Evolutionary conservation across 2,329 filamentous ascomycete species (phyloP).

Genomic region (Colletotrichum sp.): DNA sequence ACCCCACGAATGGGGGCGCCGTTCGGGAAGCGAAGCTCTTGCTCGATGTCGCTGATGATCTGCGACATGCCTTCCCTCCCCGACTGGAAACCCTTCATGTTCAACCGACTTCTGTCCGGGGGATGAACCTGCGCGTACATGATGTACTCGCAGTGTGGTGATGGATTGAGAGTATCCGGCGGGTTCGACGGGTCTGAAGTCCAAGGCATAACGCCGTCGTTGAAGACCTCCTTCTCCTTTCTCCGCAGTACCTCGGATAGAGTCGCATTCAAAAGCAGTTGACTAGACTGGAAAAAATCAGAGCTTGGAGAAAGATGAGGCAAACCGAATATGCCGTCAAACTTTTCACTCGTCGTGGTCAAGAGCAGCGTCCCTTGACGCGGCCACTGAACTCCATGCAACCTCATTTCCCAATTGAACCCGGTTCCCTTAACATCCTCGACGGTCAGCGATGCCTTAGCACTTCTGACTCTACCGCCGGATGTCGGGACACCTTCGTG

Average conservation of each 20-base stretch:
- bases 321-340: slow-evolving; percentile 87
- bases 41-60: slow-evolving; percentile 61
- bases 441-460: slow-evolving; percentile 73
- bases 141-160: slow-evolving; percentile 87
- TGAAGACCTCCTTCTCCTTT: slow-evolving; percentile 61
- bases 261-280: slow-evolving; percentile 74
- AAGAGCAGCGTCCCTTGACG: slow-evolving; percentile 80
- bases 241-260: slow-evolving; percentile 70
- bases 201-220: slow-evolving; percentile 75
- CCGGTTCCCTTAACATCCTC: slow-evolving; percentile 74
- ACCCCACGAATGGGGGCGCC: slow-evolving; percentile 62
- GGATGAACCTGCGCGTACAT: slow-evolving; percentile 82
- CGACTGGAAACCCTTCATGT: slow-evolving; percentile 33
- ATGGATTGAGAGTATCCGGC: slow-evolving; percentile 61
- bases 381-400: slow-evolving; percentile 88
- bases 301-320: slow-evolving; percentile 76
- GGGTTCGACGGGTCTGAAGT: slow-evolving; percentile 69
- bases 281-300: slow-evolving; percentile 62
- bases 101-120: slow-evolving; percentile 42
- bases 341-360: slow-evolving; percentile 92
- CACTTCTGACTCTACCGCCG: slow-evolving; percentile 68
- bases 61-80: slow-evolving; percentile 37
- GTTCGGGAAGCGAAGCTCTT: slow-evolving; percentile 65
- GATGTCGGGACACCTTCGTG: slow-evolving; percentile 38
- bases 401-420: slow-evolving; percentile 77